Conservation (phyloP, 2,329 filamentous ascomycete genomes). For the Parafenestella ontariensis region DNA sequence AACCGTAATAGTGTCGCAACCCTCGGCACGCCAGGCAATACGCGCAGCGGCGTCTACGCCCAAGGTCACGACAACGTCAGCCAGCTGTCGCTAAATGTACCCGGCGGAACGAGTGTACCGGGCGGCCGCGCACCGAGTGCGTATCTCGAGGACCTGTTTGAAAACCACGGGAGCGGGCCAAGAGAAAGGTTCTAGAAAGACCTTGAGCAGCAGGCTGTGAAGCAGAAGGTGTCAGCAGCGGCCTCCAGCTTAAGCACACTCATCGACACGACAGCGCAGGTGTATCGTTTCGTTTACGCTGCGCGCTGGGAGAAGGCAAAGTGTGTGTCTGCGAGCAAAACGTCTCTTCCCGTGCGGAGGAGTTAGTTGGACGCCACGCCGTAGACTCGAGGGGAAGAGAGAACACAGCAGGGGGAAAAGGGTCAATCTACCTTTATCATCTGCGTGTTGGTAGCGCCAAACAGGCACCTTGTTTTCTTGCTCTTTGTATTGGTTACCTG, state of each 20-base stretch:
- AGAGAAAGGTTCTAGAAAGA: slow-evolving; percentile 42
- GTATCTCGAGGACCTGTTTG: slow-evolving; percentile 88
- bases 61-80: slow-evolving; percentile 61
- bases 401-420: no score
- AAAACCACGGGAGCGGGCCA: slow-evolving; percentile 65
- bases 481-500: no score
- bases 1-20: slow-evolving; percentile 49
- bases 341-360: background rate
- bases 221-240: no score
- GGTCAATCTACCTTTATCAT: no score
- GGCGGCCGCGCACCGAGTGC: slow-evolving; percentile 82
- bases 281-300: slow-evolving; percentile 1
- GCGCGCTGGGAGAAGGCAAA: background rate
- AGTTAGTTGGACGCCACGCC: no score
- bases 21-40: slow-evolving; percentile 41
- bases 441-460: no score
- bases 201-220: slow-evolving; percentile 18
- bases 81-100: slow-evolving; percentile 69
- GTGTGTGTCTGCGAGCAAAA: background rate
- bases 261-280: background rate
- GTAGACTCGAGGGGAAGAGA: no score
- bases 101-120: slow-evolving; percentile 53
- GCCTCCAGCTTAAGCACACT: slow-evolving; percentile 4
- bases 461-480: no score
- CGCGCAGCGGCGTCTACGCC: slow-evolving; percentile 39